These are phyloP conservation scores for Citropsis articulata DNA, from an alignment of 345 rosid genomes.

Conservation along the genomic window DNA sequence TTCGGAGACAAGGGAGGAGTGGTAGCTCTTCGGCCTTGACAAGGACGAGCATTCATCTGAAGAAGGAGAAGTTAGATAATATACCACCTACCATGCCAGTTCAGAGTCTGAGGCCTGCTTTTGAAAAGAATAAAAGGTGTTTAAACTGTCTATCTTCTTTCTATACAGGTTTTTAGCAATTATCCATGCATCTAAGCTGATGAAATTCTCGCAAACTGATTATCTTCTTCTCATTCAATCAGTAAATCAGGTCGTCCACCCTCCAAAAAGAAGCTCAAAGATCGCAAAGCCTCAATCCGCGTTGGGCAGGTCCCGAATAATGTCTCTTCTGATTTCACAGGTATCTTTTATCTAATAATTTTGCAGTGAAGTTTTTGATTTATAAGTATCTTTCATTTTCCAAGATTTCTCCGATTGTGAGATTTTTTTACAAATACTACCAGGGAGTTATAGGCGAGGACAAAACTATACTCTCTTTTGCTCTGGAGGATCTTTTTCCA, in stretches of 20 bases:
- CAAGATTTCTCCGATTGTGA: neutral
- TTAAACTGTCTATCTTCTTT: constrained; percentile 6
- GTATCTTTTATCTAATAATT: constrained; percentile 29
- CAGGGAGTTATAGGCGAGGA: neutral
- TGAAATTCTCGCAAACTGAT: constrained; percentile 7
- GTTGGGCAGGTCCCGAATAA: constrained; percentile 43
- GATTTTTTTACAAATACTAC: neutral
- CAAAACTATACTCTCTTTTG: neutral
- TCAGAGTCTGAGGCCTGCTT: constrained; percentile 51
- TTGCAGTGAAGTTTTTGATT: neutral
- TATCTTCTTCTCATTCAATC: constrained; percentile 28
- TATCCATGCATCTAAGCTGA: neutral
- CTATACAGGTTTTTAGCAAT: neutral
- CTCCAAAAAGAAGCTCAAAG: constrained; percentile 77
- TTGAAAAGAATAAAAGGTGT: constrained; percentile 80
- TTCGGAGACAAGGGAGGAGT: constrained; percentile 74
- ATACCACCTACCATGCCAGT: constrained; percentile 52
- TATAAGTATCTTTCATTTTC: neutral
- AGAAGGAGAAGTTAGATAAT: constrained; percentile 61
- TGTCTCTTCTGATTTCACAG: constrained; percentile 58
- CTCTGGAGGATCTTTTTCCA: neutral
- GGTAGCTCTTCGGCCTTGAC: constrained; percentile 54
- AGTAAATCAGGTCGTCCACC: constrained; percentile 94
- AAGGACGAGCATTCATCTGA: constrained; percentile 50
- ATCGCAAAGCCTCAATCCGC: constrained; percentile 60